These are phyloP conservation scores for Iris pallida DNA, from an alignment of 116 monocot genomes.

Conservation along the genomic window DNA sequence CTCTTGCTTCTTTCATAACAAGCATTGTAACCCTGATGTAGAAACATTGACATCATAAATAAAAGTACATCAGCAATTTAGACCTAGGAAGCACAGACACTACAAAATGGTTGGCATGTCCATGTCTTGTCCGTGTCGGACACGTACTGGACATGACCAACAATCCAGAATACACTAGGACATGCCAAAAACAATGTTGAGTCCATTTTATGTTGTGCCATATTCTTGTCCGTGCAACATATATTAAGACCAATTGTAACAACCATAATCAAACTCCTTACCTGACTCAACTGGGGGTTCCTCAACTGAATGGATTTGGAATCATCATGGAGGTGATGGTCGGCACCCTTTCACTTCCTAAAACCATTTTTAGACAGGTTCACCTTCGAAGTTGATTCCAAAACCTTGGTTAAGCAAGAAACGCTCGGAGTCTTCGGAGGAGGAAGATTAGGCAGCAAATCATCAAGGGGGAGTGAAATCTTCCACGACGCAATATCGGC, in stretches of 20 bases:
- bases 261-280: constrained; percentile 13
- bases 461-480: constrained; percentile 36
- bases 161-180: too few species aligned
- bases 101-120: too few species aligned
- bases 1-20: constrained; percentile 71
- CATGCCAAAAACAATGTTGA: too few species aligned
- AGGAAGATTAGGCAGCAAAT: constrained; percentile 20
- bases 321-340: constrained; percentile 29
- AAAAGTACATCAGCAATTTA: not conserved
- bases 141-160: too few species aligned
- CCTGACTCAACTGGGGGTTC: constrained; percentile 45
- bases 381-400: constrained; percentile 45
- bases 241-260: too few species aligned
- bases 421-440: constrained; percentile 43
- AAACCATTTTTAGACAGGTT: constrained; percentile 59
- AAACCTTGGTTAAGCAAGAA: constrained; percentile 27
- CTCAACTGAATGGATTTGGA: constrained; percentile 43
- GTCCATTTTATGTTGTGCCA: too few species aligned
- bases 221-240: too few species aligned
- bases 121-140: not conserved
- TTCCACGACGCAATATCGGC: constrained; percentile 47
- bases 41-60: not conserved
- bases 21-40: constrained; percentile 41
- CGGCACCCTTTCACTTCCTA: constrained; percentile 46
- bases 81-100: too few species aligned